Evolutionary conservation across 83 land plant species (phyloP).

Genomic region (Picea mariana): DNA sequence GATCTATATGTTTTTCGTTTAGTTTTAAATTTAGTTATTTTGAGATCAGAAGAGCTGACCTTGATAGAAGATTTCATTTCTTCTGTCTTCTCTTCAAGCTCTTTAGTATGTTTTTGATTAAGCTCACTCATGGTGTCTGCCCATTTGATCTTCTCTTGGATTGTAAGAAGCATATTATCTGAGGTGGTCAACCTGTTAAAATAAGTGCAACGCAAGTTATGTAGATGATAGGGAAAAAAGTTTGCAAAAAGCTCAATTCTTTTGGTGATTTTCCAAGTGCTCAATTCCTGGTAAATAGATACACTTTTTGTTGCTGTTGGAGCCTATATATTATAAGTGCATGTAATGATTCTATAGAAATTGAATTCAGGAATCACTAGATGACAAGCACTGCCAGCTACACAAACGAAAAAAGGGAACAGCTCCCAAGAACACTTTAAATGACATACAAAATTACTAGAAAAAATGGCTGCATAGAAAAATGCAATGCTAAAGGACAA

Average conservation of each 20-base stretch:
- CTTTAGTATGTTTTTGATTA: no score
- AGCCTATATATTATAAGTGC: neutral
- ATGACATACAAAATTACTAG: neutral
- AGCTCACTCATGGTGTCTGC: no score
- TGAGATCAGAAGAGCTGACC: constrained; percentile 49
- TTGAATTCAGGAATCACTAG: neutral
- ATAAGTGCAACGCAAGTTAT: neutral
- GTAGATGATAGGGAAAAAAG: neutral
- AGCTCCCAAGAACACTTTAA: neutral
- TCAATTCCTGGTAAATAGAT: neutral
- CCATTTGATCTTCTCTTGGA: constrained; percentile 99
- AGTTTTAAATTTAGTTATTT: constrained; percentile 5
- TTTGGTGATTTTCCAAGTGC: neutral
- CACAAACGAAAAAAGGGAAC: neutral
- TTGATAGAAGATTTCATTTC: constrained; percentile 74
- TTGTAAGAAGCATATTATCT: constrained; percentile 75
- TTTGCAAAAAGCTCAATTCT: neutral
- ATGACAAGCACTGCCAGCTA: neutral
- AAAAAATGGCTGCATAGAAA: neutral
- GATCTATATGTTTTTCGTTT: constrained; percentile 3
- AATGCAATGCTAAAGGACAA: constrained; percentile 4
- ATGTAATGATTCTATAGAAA: neutral
- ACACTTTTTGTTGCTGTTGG: neutral
- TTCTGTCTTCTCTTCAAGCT: no score
- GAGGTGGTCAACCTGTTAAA: constrained; percentile 79